phyloP scores from a whole-genome alignment of 2,329 filamentous ascomycete genomes.

The Verticillium nubilum region DNA sequence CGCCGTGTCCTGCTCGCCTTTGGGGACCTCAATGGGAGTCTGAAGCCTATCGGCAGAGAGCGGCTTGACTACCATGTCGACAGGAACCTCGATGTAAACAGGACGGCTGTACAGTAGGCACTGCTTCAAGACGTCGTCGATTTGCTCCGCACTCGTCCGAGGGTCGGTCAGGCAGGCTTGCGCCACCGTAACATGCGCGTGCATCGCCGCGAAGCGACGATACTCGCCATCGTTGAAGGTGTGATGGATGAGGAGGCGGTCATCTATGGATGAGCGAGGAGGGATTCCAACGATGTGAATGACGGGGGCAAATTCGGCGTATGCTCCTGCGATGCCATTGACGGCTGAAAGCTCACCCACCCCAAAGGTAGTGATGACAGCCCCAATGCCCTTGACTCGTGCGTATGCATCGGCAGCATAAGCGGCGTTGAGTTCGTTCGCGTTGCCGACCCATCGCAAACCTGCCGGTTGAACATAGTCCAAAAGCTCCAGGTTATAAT shows the following conservation, averaged over 20 bases:
- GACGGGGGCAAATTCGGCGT: conserved; percentile 48
- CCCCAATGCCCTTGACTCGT: conserved; percentile 43
- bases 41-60: conserved; percentile 26
- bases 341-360: conserved; percentile 53
- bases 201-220: conserved; percentile 43
- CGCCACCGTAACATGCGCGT: conserved; percentile 40
- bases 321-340: conserved; percentile 54
- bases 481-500: conserved; percentile 31
- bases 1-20: conserved; percentile 4
- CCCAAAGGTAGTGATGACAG: conserved; percentile 53
- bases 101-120: conserved; percentile 48
- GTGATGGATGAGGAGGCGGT: conserved; percentile 42
- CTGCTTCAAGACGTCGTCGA: conserved; percentile 44
- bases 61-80: conserved; percentile 39
- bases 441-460: conserved; percentile 42
- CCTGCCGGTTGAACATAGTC: conserved; percentile 30
- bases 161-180: conserved; percentile 41
- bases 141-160: conserved; percentile 37
- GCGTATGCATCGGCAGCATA: conserved; percentile 56
- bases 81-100: conserved; percentile 50
- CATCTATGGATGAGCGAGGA: conserved; percentile 33
- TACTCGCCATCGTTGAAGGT: conserved; percentile 52
- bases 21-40: conserved; percentile 15
- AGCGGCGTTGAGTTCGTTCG: conserved; percentile 53
- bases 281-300: conserved; percentile 55